Percentiles rank a stretch among this genome's conserved stretches.
These are phyloP conservation scores for Drechslerella coelobrocha DNA, from an alignment of 2,329 filamentous ascomycete genomes.

Conservation along the genomic window DNA sequence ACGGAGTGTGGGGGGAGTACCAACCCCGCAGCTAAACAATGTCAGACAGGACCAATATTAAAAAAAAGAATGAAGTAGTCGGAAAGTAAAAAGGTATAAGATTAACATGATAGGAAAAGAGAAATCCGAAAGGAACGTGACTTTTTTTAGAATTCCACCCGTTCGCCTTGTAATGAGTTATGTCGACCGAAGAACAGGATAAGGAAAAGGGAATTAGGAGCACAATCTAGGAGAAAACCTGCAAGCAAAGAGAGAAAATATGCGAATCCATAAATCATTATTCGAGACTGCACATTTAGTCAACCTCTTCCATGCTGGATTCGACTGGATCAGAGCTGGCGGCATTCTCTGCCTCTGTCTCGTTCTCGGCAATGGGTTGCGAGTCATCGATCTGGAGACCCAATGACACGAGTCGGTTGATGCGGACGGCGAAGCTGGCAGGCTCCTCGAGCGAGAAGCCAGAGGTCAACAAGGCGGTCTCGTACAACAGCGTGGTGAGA, in stretches of 20 bases:
- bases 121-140: conserved; percentile 44
- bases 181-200: conserved; percentile 29
- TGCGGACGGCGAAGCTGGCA: conserved; percentile 95
- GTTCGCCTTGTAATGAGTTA: conserved; percentile 40
- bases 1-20: conserved; percentile 9
- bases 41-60: conserved; percentile 43
- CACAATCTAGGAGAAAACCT: conserved; percentile 16
- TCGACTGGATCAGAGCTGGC: conserved; percentile 70
- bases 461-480: conserved; percentile 97
- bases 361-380: conserved; percentile 72
- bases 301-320: conserved; percentile 99
- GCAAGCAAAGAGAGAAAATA: conserved; percentile 19
- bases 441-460: conserved; percentile 99
- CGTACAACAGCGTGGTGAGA: conserved; percentile 96
- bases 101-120: conserved; percentile 13
- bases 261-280: conserved; percentile 37
- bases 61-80: conserved; percentile 23
- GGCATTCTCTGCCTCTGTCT: conserved; percentile 64
- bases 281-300: conserved; percentile 67
- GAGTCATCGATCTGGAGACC: conserved; percentile 93
- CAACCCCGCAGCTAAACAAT: conserved; percentile 32
- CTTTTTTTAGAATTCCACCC: conserved; percentile 36
- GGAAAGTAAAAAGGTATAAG: conserved; percentile 1
- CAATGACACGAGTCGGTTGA: conserved; percentile 98
- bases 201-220: conserved; percentile 21